Evolutionary conservation across 208 protist genomes (phyloP), one percentile per base, ranked within the genome.

Genomic region (Acanthamoeba royreba): DNA sequence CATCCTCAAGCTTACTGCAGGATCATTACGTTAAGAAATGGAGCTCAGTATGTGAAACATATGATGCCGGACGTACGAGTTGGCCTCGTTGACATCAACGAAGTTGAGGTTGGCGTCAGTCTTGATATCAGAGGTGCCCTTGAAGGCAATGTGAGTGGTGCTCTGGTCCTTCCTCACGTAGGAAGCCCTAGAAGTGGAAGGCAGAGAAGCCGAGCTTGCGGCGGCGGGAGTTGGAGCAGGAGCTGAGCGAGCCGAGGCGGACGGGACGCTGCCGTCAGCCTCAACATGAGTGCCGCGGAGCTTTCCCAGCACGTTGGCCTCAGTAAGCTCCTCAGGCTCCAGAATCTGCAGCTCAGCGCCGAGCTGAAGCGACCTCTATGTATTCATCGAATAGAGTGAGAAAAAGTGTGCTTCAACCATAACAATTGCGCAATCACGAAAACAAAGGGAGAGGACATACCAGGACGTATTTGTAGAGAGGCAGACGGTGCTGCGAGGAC

Each of bases 391-490:
- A 28, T 74, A 46, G 28, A 63, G 15, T 7, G 43, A 69, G 52
- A 11, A 52, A n/a, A n/a, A n/a, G 25, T 15, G 40, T 35, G 52
- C 22, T n/a, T 58, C 15, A n/a, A 58, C n/a, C n/a, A n/a, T n/a
- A n/a, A n/a, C n/a, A n/a, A n/a, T n/a, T n/a, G n/a, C n/a, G n/a
- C n/a, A n/a, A n/a, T n/a, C n/a, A n/a, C n/a, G n/a, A n/a, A 7
- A 28, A 53, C 2, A 8, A n/a, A 28, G 25, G 35, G 45, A 0
- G 5, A 38, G 35, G 28, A 28, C 47, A 25, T 55, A 92, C 87
- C 11, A 83, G 42, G 22, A 31, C 66, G 58, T 83, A 92, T 83
- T 92, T 66, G 87, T 92, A 92, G 33, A 92, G 13, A 31, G 66
- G 58, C n/a, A 66, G 63, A 22, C 87, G 49, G 47, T 92, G 87